Base-by-base conservation (phyloP, 2,329 filamentous ascomycete species). In the Aspergillus sergii region DNA sequence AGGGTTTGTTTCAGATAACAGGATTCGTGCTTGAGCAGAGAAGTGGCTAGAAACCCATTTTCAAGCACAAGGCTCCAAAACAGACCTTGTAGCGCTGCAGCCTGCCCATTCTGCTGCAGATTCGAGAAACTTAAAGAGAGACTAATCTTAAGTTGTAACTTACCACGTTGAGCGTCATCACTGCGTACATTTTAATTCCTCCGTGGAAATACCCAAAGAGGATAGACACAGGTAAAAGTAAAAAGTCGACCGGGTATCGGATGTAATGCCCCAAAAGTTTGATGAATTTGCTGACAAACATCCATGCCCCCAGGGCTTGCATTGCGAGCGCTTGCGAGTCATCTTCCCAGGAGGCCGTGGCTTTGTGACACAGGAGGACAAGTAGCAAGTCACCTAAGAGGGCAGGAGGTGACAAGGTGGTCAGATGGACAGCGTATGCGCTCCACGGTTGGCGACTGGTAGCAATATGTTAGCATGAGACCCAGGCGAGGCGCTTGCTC, bases 131-230 rank as follows among this genome's bases (percentile, higher is more conserved):
- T 48, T 58, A 62, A 58, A 36, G 46, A 51, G 34, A 51, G 21
- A 41, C 39, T 36, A 61, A 56, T 43, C 10, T 28, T 51, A 51
- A 46, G 58, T 50, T 63, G 70, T 68, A 72, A 83, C 89, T 80
- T 86, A 96, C 93, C 87, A 91, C 90, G 74, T 91, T 89, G 70
- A 94, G 86, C 63, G 94, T 97, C 69, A 90, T 83, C 65, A 94
- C 84, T 46, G 94, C 93, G 74, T 94, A 94, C 66, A 96, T 84
- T 83, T 97, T 97, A 84, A 98, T 94, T 65, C 93, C 79, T 65
- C 94, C 93, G 77, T 98, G 94, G 72, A 96, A 91, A 80, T 95
- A 97, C 57, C 94, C 94, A 79, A 97, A 98, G 16, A 93, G 66
- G 71, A 97, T 88, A 45, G 93, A 96, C n/a, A 94, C 83, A 0